Conservation (phyloP, 2,329 filamentous ascomycete species). For the Didymella lethalis region DNA sequence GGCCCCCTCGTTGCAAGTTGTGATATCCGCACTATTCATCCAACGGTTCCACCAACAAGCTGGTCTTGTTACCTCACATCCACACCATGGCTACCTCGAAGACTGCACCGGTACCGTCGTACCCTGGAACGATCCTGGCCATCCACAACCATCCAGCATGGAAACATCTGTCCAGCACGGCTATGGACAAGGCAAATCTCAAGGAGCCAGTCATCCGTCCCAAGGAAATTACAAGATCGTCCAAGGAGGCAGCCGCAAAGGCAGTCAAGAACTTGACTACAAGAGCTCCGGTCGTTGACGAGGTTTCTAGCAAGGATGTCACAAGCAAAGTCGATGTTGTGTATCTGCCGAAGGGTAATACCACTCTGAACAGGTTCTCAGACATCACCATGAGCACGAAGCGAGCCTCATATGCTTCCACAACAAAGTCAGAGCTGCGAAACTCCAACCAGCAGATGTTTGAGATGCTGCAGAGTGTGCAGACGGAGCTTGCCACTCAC, state of each 20-base stretch:
- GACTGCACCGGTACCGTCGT: conserved; percentile 14
- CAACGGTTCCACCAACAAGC: conserved; percentile 9
- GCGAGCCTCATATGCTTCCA: conserved; percentile 33
- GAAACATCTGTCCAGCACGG: conserved; percentile 15
- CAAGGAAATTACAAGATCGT: neutral
- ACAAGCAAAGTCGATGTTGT: conserved; percentile 6
- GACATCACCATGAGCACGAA: conserved; percentile 25
- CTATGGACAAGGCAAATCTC: conserved; percentile 8
- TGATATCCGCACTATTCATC: conserved; percentile 7
- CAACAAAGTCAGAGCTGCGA: conserved; percentile 37
- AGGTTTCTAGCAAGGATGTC: conserved; percentile 1
- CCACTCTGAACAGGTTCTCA: conserved; percentile 18
- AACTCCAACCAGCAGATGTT: conserved; percentile 38
- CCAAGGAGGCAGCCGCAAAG: neutral
- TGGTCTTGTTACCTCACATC: conserved; percentile 6
- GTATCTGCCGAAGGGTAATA: conserved; percentile 10
- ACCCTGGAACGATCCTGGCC: conserved; percentile 11
- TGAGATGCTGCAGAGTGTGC: conserved; percentile 42
- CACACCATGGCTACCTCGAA: conserved; percentile 10
- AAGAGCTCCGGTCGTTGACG: neutral
- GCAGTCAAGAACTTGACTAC: conserved; percentile 1
- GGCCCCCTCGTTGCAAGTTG: conserved; percentile 12
- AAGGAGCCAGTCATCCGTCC: conserved; percentile 10
- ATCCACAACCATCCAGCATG: conserved; percentile 18
- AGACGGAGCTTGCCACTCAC: conserved; percentile 37